Evolutionary conservation across 2,329 filamentous ascomycete genomes (phyloP).

Genomic region (Cylindrodendrum hubeiense): DNA sequence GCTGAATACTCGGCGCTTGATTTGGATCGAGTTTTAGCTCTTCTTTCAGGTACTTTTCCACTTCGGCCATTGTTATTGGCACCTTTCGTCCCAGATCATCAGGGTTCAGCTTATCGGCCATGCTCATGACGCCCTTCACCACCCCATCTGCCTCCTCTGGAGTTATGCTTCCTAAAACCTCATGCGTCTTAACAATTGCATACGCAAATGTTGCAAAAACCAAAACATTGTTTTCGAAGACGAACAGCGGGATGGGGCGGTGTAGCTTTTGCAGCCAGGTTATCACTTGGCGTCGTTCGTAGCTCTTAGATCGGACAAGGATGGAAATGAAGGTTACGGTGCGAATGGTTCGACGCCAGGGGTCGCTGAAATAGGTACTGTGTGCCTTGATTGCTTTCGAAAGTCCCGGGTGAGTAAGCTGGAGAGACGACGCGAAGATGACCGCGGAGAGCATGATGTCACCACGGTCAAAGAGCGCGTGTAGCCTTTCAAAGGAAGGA

Average conservation of each 20-base stretch:
- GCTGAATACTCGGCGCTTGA: neutral
- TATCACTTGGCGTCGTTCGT: constrained; percentile 13
- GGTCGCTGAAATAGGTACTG: constrained; percentile 15
- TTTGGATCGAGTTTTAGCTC: neutral
- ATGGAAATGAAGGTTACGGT: constrained; percentile 18
- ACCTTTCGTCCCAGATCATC: constrained; percentile 11
- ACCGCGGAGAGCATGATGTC: constrained; percentile 17
- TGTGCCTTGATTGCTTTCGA: constrained; percentile 8
- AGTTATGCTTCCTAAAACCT: neutral
- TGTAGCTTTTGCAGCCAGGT: constrained; percentile 17
- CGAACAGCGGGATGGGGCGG: constrained; percentile 12
- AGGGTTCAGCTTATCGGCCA: constrained; percentile 19
- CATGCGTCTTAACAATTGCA: constrained; percentile 10
- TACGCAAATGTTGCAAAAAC: constrained; percentile 22
- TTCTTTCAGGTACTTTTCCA: constrained; percentile 3
- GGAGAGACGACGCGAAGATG: constrained; percentile 11
- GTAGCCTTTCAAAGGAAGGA: constrained; percentile 13
- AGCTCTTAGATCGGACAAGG: constrained; percentile 17
- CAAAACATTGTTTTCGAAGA: constrained; percentile 17
- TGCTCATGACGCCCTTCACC: constrained; percentile 10
- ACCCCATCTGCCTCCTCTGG: neutral
- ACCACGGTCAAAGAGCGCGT: constrained; percentile 16
- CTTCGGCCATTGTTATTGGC: constrained; percentile 3
- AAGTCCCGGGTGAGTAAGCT: constrained; percentile 13
- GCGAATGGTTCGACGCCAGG: constrained; percentile 17